phyloP scores from a whole-genome alignment of 345 rosid species.

The Garcia nutans region DNA sequence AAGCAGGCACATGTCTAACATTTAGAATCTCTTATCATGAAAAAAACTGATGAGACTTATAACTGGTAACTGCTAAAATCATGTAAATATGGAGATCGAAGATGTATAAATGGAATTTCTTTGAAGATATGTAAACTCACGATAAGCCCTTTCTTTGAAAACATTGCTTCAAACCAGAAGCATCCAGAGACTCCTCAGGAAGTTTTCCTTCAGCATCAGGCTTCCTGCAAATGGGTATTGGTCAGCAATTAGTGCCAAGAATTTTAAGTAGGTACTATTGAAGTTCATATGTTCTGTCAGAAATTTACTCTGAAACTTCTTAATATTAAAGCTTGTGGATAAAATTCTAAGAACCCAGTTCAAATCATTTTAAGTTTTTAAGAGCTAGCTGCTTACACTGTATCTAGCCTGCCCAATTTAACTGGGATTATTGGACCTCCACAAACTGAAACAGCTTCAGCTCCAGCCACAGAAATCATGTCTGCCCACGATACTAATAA shows the following conservation, averaged over 20 bases:
- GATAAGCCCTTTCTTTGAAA: conserved; percentile 83
- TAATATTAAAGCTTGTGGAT: background rate
- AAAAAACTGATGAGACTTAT: too few species aligned
- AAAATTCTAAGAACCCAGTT: background rate
- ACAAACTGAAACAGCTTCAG: conserved; percentile 84
- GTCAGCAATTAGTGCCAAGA: background rate
- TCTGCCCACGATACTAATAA: conserved; percentile 94
- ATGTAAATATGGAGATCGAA: background rate
- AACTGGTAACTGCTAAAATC: background rate
- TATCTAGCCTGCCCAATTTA: conserved; percentile 72
- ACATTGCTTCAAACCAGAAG: conserved; percentile 65
- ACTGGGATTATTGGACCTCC: conserved; percentile 87
- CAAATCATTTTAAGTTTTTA: background rate
- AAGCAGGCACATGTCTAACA: too few species aligned
- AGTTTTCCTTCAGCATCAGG: conserved; percentile 84
- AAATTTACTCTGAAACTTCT: background rate
- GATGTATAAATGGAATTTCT: background rate
- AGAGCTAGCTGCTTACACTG: conserved; percentile 39
- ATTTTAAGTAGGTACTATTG: background rate
- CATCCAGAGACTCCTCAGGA: conserved; percentile 73
- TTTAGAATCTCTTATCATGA: background rate
- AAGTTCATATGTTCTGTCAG: background rate
- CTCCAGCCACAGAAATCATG: conserved; percentile 84
- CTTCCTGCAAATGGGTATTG: conserved; percentile 40
- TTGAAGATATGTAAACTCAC: conserved; percentile 48